Percentiles rank a stretch among this genome's conserved stretches.
Evolutionary conservation across 2,329 filamentous ascomycete species (phyloP).

Genomic region (Stylonectria norvegica): DNA sequence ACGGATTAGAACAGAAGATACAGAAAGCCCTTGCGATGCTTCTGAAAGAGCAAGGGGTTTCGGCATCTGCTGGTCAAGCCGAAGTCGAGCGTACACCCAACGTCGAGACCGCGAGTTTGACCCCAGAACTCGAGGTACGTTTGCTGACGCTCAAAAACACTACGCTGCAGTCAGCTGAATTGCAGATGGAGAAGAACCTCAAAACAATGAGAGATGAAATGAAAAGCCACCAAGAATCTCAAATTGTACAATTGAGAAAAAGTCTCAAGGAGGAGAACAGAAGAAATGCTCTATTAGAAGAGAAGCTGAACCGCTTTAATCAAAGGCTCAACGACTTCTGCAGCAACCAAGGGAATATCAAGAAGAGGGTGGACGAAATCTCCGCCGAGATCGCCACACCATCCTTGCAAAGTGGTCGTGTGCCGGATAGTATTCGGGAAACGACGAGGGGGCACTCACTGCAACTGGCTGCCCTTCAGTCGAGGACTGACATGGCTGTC

Average conservation of each 20-base stretch:
- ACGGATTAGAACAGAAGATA: slow-evolving; percentile 9
- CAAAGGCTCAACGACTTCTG: slow-evolving; percentile 24
- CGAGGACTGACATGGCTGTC: too few species aligned
- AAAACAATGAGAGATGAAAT: neutral
- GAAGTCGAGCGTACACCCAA: too few species aligned
- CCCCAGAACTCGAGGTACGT: neutral
- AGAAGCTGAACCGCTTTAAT: slow-evolving; percentile 22
- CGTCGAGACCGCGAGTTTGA: too few species aligned
- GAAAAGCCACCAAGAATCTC: slow-evolving; percentile 5
- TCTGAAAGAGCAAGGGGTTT: neutral
- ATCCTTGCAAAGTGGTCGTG: too few species aligned
- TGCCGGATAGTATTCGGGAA: too few species aligned
- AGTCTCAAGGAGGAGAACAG: slow-evolving; percentile 13
- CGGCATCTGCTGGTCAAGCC: neutral
- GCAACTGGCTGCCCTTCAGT: too few species aligned
- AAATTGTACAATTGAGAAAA: slow-evolving; percentile 11
- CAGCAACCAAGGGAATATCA: too few species aligned
- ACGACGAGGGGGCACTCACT: too few species aligned
- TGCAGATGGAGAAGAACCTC: slow-evolving; percentile 14
- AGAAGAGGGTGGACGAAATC: too few species aligned
- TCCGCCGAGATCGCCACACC: too few species aligned
- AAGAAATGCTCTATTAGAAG: slow-evolving; percentile 13
- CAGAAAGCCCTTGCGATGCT: neutral
- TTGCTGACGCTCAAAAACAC: neutral
- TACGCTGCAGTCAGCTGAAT: neutral